Conservation (phyloP, 2,329 filamentous ascomycete genomes). For the Fusarium pseudocircinatum region DNA sequence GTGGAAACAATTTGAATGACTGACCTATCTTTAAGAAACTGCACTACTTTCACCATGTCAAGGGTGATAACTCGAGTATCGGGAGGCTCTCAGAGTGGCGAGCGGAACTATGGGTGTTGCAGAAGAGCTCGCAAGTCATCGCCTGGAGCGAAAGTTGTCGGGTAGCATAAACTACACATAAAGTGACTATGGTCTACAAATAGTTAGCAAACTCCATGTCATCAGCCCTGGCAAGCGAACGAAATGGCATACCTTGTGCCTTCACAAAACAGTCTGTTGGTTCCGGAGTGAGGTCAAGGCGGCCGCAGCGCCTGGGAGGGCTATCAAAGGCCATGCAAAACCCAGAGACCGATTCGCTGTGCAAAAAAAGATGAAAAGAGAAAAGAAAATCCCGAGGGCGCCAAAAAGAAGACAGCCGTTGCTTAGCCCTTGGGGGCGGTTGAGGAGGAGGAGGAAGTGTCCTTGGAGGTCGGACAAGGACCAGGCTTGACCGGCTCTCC, state of each 20-base stretch:
- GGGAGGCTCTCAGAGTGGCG: neutral
- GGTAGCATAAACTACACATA: fast-evolving
- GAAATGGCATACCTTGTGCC: too few species aligned
- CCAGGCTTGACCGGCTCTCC: neutral
- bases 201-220: fast-evolving
- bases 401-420: neutral
- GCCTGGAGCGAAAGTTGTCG: fast-evolving
- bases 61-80: neutral
- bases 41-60: fast-evolving
- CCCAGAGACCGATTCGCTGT: neutral
- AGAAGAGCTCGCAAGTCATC: neutral
- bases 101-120: neutral
- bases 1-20: neutral
- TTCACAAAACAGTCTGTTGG: too few species aligned
- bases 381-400: neutral
- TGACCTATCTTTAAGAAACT: neutral
- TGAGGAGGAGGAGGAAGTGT: neutral
- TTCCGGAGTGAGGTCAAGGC: fast-evolving
- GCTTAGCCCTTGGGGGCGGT: neutral
- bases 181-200: neutral
- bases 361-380: neutral
- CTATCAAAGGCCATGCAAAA: neutral
- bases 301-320: neutral
- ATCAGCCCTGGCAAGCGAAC: fast-evolving
- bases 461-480: fast-evolving